Conservation (phyloP, 2,329 filamentous ascomycete species). For the Epichloe gansuensis region DNA sequence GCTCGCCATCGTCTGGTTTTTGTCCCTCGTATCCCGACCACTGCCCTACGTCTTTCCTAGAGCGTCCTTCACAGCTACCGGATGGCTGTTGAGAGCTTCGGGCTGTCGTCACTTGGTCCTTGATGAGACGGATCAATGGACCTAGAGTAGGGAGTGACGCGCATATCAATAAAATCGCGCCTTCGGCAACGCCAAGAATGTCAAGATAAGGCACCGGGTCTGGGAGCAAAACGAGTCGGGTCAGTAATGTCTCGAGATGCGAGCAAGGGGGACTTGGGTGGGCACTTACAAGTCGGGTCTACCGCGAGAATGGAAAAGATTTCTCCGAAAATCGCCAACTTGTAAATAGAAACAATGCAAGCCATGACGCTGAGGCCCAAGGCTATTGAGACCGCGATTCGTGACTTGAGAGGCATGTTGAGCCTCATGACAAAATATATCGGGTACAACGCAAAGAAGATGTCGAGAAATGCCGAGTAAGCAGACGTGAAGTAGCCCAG, state of each 20-base stretch:
- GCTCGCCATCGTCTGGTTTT: constrained; percentile 11
- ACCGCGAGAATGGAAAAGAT: constrained; percentile 12
- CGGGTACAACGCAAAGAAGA: constrained; percentile 16
- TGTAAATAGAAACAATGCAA: constrained; percentile 15
- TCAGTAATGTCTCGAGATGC: neutral
- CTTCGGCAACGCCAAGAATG: constrained; percentile 14
- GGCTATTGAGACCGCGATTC: constrained; percentile 13
- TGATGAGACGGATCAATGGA: constrained; percentile 11
- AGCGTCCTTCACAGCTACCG: neutral
- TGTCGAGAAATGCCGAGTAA: constrained; percentile 15
- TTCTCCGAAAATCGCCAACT: constrained; percentile 12
- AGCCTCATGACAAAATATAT: constrained; percentile 15
- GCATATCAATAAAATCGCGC: constrained; percentile 14
- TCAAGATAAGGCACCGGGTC: constrained; percentile 13
- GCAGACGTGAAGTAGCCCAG: constrained; percentile 16
- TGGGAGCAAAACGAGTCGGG: neutral
- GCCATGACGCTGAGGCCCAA: constrained; percentile 13
- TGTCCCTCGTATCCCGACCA: constrained; percentile 7
- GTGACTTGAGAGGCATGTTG: constrained; percentile 14
- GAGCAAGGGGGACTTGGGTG: neutral
- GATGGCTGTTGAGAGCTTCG: constrained; percentile 4
- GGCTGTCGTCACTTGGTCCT: constrained; percentile 7
- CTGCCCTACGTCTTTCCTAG: constrained; percentile 2
- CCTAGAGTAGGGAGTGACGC: constrained; percentile 14
- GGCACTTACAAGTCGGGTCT: constrained; percentile 14